These are phyloP conservation scores for Lachnellula hyalina DNA, from an alignment of 2,329 filamentous ascomycete genomes.

Conservation along the genomic window DNA sequence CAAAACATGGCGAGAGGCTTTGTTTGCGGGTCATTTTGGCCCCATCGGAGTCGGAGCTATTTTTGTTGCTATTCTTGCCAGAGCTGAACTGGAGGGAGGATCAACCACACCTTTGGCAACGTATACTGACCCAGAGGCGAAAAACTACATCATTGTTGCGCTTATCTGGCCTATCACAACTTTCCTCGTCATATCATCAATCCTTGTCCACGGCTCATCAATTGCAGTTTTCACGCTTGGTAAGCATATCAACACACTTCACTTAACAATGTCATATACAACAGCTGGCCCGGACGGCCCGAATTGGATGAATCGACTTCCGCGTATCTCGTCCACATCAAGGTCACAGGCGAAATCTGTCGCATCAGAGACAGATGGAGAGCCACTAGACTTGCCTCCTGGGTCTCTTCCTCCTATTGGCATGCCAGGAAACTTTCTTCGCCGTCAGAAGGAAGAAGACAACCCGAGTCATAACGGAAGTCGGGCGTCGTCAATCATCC, in stretches of 20 bases:
- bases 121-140: constrained; percentile 46
- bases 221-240: constrained; percentile 96
- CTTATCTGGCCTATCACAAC: constrained; percentile 94
- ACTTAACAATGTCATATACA: constrained; percentile 94
- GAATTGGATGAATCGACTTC: constrained; percentile 91
- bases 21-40: constrained; percentile 96
- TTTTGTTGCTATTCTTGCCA: constrained; percentile 86
- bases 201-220: constrained; percentile 94
- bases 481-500: constrained; percentile 54
- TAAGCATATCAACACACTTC: constrained; percentile 96
- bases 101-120: constrained; percentile 64
- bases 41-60: constrained; percentile 96
- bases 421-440: constrained; percentile 69
- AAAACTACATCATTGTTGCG: constrained; percentile 66
- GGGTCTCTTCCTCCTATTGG: constrained; percentile 69
- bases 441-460: constrained; percentile 75
- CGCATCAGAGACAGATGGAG: constrained; percentile 71
- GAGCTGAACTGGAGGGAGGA: constrained; percentile 81
- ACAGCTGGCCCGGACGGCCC: constrained; percentile 81
- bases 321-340: constrained; percentile 59
- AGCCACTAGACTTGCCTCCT: constrained; percentile 60
- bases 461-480: constrained; percentile 47
- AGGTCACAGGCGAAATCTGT: constrained; percentile 78
- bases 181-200: constrained; percentile 91
- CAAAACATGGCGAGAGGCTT: constrained; percentile 94